Evolutionary conservation across 2,329 filamentous ascomycete species (phyloP).

Genomic region (Venturia asperata): DNA sequence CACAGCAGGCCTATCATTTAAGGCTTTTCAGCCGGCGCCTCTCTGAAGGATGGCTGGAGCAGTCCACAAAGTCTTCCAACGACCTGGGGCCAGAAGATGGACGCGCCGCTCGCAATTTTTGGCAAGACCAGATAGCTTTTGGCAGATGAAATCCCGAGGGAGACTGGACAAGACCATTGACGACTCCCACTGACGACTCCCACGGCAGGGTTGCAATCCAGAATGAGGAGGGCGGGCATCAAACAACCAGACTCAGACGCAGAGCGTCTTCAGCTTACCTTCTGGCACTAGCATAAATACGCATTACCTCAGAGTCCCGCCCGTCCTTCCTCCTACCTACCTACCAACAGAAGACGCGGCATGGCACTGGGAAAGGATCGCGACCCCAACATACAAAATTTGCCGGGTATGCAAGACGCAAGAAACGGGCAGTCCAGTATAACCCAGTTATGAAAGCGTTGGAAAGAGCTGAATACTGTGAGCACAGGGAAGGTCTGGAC

Average conservation of each 20-base stretch:
- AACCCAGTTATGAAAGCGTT: background rate
- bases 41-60: no score
- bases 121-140: no score
- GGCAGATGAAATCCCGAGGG: background rate
- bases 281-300: background rate
- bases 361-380: background rate
- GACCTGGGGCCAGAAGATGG: background rate
- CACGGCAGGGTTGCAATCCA: background rate
- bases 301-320: background rate
- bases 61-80: background rate
- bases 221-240: background rate
- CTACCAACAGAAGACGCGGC: background rate
- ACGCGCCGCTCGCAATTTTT: no score
- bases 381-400: background rate
- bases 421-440: background rate
- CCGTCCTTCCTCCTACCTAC: background rate
- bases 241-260: background rate
- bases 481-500: background rate
- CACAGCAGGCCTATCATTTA: background rate
- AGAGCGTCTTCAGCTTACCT: background rate
- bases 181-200: background rate
- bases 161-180: background rate
- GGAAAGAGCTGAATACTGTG: background rate
- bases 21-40: background rate
- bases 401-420: background rate